A percentile compares a stretch with the other conserved stretches of the same genome.
These are phyloP conservation scores for Fusarium drepaniforme DNA, from an alignment of 2,329 filamentous ascomycete species.

Conservation along the genomic window DNA sequence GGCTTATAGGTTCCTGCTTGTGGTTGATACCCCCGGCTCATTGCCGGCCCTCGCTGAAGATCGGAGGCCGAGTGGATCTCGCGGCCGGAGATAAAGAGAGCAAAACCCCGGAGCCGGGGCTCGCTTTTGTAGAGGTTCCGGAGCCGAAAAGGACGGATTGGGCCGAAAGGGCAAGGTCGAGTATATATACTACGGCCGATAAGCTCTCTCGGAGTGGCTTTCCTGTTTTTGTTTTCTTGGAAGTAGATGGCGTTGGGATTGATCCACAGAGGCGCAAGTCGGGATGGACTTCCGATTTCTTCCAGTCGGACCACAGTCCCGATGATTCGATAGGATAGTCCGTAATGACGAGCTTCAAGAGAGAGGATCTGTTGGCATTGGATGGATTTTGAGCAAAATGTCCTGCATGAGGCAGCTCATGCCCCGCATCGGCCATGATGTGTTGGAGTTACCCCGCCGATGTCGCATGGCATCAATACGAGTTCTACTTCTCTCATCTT, in stretches of 20 bases:
- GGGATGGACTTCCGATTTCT: constrained; percentile 21
- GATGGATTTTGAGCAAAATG: neutral
- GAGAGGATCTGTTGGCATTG: neutral
- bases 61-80: constrained; percentile 23
- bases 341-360: neutral
- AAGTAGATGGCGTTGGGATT: constrained; percentile 10
- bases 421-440: constrained; percentile 23
- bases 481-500: neutral
- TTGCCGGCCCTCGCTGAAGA: neutral
- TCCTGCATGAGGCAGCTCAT: neutral
- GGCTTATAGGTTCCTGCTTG: neutral
- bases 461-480: constrained; percentile 10
- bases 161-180: neutral
- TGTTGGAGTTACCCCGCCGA: constrained; percentile 23
- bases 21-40: too few species aligned
- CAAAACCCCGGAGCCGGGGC: constrained; percentile 2
- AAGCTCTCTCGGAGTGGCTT: neutral
- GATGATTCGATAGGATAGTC: constrained; percentile 6
- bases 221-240: neutral
- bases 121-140: neutral
- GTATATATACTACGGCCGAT: neutral
- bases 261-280: constrained; percentile 1
- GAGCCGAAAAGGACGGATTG: neutral
- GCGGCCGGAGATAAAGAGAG: constrained; percentile 19
- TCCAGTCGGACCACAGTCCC: constrained; percentile 17